These are phyloP conservation scores for Hypoxylon subgilvum DNA, from an alignment of 495 filamentous ascomycete species.

Conservation along the genomic window DNA sequence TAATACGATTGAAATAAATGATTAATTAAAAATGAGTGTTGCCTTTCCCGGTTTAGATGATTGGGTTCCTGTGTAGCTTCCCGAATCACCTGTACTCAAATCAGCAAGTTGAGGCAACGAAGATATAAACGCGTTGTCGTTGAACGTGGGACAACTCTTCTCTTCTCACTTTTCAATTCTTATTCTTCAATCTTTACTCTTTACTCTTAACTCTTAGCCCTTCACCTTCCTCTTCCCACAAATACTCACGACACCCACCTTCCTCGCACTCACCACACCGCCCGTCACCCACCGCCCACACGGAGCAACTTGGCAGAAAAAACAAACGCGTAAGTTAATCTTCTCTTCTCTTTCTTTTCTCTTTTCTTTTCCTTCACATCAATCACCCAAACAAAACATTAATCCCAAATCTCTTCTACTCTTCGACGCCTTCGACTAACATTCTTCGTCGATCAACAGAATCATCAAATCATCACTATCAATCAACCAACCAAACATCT, in stretches of 20 bases:
- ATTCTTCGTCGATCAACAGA: conserved; percentile 23
- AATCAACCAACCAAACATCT: conserved; percentile 5
- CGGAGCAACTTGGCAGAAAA: background rate
- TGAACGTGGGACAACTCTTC: conserved; percentile 10
- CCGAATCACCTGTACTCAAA: conserved; percentile 17
- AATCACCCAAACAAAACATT: background rate
- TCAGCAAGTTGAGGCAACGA: background rate
- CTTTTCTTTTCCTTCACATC: conserved; percentile 1
- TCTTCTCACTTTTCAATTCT: background rate
- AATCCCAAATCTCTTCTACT: background rate
- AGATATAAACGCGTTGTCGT: conserved; percentile 28
- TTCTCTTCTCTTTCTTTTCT: background rate
- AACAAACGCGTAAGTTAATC: conserved; percentile 29
- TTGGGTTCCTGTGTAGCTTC: conserved; percentile 6
- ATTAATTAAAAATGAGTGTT: background rate
- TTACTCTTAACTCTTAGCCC: background rate
- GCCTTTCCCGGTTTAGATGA: conserved; percentile 8
- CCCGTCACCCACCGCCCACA: conserved; percentile 13
- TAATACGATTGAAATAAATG: background rate
- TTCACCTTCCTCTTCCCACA: conserved; percentile 12
- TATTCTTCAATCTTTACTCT: conserved; percentile 14
- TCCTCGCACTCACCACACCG: conserved; percentile 16
- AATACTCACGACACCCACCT: conserved; percentile 6
- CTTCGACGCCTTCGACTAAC: conserved; percentile 15
- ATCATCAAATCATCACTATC: conserved; percentile 21